Evolutionary conservation across 164 flowering plant genomes (phyloP).

Genomic region (Macadamia integrifolia): DNA sequence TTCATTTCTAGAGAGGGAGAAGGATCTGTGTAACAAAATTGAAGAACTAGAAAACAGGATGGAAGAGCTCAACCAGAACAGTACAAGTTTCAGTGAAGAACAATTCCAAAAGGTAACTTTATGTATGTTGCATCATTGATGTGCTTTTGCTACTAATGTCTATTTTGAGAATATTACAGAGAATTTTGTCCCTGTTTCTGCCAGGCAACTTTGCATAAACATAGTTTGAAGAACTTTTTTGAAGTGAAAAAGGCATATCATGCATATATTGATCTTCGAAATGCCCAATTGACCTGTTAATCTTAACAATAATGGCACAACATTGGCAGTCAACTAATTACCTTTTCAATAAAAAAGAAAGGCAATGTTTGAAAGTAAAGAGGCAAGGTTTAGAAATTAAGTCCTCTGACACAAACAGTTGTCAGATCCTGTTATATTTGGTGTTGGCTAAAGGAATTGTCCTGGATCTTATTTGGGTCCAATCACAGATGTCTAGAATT

Average conservation of each 20-base stretch:
- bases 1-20: conserved; percentile 67
- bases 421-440: no score
- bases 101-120: conserved; percentile 29
- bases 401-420: no score
- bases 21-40: conserved; percentile 49
- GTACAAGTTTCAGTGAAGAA: conserved; percentile 18
- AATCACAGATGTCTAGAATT: no score
- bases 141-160: background rate
- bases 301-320: background rate
- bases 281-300: background rate
- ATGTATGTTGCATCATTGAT: background rate
- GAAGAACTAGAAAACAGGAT: conserved; percentile 51
- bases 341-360: background rate
- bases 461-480: no score
- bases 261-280: background rate
- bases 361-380: background rate
- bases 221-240: background rate
- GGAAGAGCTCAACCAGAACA: conserved; percentile 36
- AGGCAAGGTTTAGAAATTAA: no score
- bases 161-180: background rate
- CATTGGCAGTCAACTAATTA: background rate
- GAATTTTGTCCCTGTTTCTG: background rate
- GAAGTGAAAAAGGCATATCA: background rate
- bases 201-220: background rate
- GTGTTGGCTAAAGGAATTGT: no score